These are phyloP conservation scores for Spathaspora gorwiae DNA, from an alignment of 805 yeast species.

Conservation along the genomic window DNA sequence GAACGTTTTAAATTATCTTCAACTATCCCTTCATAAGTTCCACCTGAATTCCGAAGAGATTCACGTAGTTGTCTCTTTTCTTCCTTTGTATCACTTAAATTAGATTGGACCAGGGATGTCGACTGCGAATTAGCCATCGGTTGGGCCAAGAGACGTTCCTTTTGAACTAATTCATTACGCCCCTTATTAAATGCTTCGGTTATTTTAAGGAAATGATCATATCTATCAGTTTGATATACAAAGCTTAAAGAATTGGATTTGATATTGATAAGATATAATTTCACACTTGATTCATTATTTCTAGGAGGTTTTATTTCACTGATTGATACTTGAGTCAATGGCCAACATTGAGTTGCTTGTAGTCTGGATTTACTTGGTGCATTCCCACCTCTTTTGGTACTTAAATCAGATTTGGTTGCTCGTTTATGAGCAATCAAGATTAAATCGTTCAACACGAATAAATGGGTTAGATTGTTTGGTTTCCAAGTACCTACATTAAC, in stretches of 20 bases:
- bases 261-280: slow-evolving; percentile 40
- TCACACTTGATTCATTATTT: slow-evolving; percentile 17
- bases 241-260: slow-evolving; percentile 46
- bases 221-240: slow-evolving; percentile 57
- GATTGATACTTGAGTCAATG: slow-evolving; percentile 56
- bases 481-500: slow-evolving; percentile 82
- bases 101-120: neutral
- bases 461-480: slow-evolving; percentile 67
- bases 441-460: slow-evolving; percentile 74
- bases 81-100: slow-evolving; percentile 19
- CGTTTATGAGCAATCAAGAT: slow-evolving; percentile 68
- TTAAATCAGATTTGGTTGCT: slow-evolving; percentile 2
- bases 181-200: slow-evolving; percentile 57
- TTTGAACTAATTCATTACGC: slow-evolving; percentile 43
- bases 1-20: slow-evolving; percentile 27
- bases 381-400: neutral
- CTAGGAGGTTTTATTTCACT: slow-evolving; percentile 31
- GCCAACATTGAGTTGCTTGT: slow-evolving; percentile 77
- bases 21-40: slow-evolving; percentile 27
- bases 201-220: slow-evolving; percentile 53
- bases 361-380: slow-evolving; percentile 33
- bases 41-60: slow-evolving; percentile 49
- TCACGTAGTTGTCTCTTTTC: slow-evolving; percentile 37
- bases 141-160: slow-evolving; percentile 21
- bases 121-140: slow-evolving; percentile 9